phyloP scores from a whole-genome alignment of 176 grass and related monocot genomes.

The Guadua angustifolia region DNA sequence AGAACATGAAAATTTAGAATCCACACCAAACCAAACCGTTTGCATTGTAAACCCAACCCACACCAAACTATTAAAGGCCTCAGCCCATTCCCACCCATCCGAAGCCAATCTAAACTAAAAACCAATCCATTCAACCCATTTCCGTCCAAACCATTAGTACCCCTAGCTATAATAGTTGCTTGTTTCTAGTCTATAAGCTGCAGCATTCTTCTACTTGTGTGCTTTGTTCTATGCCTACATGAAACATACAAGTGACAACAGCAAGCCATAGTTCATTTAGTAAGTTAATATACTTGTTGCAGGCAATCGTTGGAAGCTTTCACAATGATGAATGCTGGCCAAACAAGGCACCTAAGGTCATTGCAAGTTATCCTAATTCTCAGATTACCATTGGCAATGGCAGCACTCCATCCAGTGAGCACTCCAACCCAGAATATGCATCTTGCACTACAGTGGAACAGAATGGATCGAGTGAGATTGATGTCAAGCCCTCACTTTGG shows the following conservation, averaged over 20 bases:
- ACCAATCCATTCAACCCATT: no score
- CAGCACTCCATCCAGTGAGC: neutral
- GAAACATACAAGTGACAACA: neutral
- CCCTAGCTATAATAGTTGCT: neutral
- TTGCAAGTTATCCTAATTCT: neutral
- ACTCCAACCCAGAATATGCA: neutral
- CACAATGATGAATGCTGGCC: slow-evolving; percentile 1
- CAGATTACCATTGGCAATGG: neutral
- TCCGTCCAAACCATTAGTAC: no score
- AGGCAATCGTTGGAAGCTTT: slow-evolving; percentile 59
- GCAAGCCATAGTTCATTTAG: neutral
- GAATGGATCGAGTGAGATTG: slow-evolving; percentile 11
- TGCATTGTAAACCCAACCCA: no score
- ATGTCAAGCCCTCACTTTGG: slow-evolving; percentile 29
- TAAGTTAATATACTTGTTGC: slow-evolving; percentile 29
- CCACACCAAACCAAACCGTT: no score
- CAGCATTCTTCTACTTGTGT: neutral
- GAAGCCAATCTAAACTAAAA: no score
- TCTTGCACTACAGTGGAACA: slow-evolving; percentile 3
- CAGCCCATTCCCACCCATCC: no score
- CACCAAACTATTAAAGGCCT: no score
- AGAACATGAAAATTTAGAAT: no score
- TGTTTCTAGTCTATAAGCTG: neutral
- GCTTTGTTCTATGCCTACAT: neutral
- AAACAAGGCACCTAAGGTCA: slow-evolving; percentile 30